phyloP scores from a whole-genome alignment of 192 early-diverging fungal genomes.

The Backusella mclennaniae region DNA sequence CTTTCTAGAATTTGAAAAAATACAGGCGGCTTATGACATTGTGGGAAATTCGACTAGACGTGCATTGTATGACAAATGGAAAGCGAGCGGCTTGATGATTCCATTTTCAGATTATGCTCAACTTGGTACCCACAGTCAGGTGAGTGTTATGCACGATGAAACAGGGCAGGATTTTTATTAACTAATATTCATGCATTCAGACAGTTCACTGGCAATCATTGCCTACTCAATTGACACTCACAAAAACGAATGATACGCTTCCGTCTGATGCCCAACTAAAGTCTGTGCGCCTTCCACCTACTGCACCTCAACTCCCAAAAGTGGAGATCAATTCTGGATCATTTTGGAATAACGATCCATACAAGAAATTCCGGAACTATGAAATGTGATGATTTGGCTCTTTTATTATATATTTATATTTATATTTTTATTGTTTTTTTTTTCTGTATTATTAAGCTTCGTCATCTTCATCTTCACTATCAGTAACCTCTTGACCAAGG shows the following conservation, averaged over 20 bases:
- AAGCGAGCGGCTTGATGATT: conserved; percentile 16
- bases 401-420: not conserved
- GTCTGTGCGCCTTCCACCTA: conserved; percentile 8
- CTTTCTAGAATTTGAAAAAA: conserved; percentile 5
- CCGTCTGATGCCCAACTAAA: not conserved
- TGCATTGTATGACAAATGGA: conserved; percentile 33
- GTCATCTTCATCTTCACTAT: conserved; percentile 38
- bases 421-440: conserved; percentile 1
- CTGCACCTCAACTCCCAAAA: conserved; percentile 1
- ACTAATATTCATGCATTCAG: conserved; percentile 5
- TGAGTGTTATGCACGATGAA: not conserved
- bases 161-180: not conserved
- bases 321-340: conserved; percentile 3
- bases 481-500: conserved; percentile 34
- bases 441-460: conserved; percentile 25
- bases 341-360: conserved; percentile 15
- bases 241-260: not conserved
- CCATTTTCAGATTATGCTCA: conserved; percentile 27
- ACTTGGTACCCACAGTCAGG: conserved; percentile 28
- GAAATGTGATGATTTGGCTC: not conserved
- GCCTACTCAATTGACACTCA: conserved; percentile 18
- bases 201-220: conserved; percentile 34
- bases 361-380: conserved; percentile 30
- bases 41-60: conserved; percentile 18
- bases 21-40: conserved; percentile 30